Percentiles rank a stretch among this genome's conserved stretches.
Evolutionary conservation across 352 stramenopile genomes (phyloP).

Genomic region (Phytopythium boreale): DNA sequence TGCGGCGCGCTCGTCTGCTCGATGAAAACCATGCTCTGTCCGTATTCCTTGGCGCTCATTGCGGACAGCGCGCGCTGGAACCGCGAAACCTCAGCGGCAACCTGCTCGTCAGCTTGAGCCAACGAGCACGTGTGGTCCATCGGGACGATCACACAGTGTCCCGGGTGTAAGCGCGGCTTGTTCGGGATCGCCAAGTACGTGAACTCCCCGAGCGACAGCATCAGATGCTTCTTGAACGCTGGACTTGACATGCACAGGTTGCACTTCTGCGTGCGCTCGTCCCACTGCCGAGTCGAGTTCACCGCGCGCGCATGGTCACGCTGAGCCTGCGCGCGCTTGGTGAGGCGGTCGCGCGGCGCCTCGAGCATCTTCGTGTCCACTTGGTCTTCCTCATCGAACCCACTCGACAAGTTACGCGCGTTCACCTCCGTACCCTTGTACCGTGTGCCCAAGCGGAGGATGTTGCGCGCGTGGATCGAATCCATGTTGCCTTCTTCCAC

Average conservation of each 20-base stretch:
- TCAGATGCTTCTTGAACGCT: conserved; percentile 76
- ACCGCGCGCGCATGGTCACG: conserved; percentile 50
- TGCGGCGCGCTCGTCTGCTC: conserved; percentile 70
- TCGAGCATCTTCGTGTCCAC: conserved; percentile 66
- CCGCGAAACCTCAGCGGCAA: conserved; percentile 52
- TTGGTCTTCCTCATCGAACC: conserved; percentile 82
- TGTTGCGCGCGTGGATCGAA: conserved; percentile 60
- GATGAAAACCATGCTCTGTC: conserved; percentile 69
- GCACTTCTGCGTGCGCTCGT: conserved; percentile 66
- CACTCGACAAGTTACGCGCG: conserved; percentile 58
- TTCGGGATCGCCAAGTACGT: conserved; percentile 70
- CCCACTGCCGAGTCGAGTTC: conserved; percentile 64
- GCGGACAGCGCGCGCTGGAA: conserved; percentile 56
- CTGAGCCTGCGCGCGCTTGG: conserved; percentile 50
- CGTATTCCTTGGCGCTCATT: conserved; percentile 61
- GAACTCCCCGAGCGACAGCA: conserved; percentile 75
- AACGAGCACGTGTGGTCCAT: conserved; percentile 66
- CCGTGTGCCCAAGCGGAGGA: conserved; percentile 64
- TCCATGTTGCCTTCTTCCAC: conserved; percentile 64
- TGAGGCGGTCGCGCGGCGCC: conserved; percentile 43
- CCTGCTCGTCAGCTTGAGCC: conserved; percentile 60
- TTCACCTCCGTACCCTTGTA: conserved; percentile 75
- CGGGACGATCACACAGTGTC: conserved; percentile 74
- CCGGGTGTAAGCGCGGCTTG: conserved; percentile 46
- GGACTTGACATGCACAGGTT: conserved; percentile 64